Conservation (phyloP, 2,329 filamentous ascomycete species). For the Colletotrichum ledebouriae region DNA sequence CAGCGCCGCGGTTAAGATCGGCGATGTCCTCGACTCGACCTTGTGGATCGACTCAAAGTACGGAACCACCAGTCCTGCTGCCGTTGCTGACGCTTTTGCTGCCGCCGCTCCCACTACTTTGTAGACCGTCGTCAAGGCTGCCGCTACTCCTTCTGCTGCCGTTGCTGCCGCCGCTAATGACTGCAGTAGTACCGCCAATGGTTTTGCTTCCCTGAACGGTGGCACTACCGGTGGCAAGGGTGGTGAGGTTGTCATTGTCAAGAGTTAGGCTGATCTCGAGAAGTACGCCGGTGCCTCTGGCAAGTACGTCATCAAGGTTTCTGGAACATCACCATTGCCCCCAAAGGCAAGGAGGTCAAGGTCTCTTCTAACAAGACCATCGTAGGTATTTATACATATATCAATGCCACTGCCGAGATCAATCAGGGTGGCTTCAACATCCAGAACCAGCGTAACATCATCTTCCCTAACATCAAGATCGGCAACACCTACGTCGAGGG, state of each 20-base stretch:
- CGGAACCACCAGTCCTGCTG: slow-evolving; percentile 14
- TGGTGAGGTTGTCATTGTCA: slow-evolving; percentile 43
- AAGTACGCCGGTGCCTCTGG: slow-evolving; percentile 44
- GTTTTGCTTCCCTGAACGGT: slow-evolving; percentile 46
- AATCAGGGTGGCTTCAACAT: slow-evolving; percentile 45
- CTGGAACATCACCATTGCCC: slow-evolving; percentile 44
- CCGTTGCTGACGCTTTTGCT: slow-evolving; percentile 10
- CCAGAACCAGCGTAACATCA: slow-evolving; percentile 44
- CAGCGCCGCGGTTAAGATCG: slow-evolving; percentile 52
- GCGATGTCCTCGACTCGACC: slow-evolving; percentile 47
- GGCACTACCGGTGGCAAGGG: slow-evolving; percentile 46
- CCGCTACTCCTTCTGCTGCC: slow-evolving; percentile 19
- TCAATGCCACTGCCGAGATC: slow-evolving; percentile 45
- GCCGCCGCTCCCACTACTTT: neutral
- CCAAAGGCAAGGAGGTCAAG: slow-evolving; percentile 43
- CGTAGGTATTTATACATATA: slow-evolving; percentile 37
- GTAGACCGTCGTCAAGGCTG: slow-evolving; percentile 24
- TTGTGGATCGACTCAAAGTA: slow-evolving; percentile 47
- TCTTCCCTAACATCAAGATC: slow-evolving; percentile 46
- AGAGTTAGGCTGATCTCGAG: slow-evolving; percentile 44
- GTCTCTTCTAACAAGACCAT: slow-evolving; percentile 46
- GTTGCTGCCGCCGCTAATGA: slow-evolving; percentile 15
- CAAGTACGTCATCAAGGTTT: slow-evolving; percentile 46
- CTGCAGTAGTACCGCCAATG: slow-evolving; percentile 40
- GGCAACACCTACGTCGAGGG: slow-evolving; percentile 38